phyloP scores from a whole-genome alignment of 225 moss, liverwort and hornwort genomes.

The Marchantia paleacea region DNA sequence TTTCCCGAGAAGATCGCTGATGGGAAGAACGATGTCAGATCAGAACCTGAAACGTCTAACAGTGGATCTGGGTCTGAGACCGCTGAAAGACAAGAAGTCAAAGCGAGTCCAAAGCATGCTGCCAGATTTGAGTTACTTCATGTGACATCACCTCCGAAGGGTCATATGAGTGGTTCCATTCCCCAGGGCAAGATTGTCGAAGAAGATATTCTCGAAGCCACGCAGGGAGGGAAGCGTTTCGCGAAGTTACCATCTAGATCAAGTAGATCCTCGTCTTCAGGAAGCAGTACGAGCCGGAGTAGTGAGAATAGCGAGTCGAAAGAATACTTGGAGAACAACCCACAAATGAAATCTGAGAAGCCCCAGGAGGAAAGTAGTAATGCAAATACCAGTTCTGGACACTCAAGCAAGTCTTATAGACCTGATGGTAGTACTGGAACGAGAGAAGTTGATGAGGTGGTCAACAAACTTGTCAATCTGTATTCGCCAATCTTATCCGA shows the following conservation, averaged over 20 bases:
- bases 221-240: background rate
- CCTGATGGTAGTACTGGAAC: conserved; percentile 31
- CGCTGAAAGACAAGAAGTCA: background rate
- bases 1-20: background rate
- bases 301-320: conserved; percentile 42
- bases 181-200: background rate
- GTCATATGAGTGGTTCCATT: background rate
- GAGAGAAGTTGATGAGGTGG: conserved; percentile 26
- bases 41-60: background rate
- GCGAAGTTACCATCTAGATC: background rate
- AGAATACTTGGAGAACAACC: conserved; percentile 17
- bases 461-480: conserved; percentile 16
- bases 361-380: conserved; percentile 31
- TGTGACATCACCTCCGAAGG: background rate
- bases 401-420: conserved; percentile 23
- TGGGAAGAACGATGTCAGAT: background rate
- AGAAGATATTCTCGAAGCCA: background rate
- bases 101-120: background rate
- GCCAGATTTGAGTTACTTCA: background rate
- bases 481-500: conserved; percentile 18
- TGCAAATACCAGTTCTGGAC: conserved; percentile 32
- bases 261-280: conserved; percentile 25
- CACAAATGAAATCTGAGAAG: background rate
- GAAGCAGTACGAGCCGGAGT: conserved; percentile 41
- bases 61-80: conserved; percentile 1